phyloP scores from a whole-genome alignment of 371 early-diverging fungal genomes.

The Mucor piriformis region DNA sequence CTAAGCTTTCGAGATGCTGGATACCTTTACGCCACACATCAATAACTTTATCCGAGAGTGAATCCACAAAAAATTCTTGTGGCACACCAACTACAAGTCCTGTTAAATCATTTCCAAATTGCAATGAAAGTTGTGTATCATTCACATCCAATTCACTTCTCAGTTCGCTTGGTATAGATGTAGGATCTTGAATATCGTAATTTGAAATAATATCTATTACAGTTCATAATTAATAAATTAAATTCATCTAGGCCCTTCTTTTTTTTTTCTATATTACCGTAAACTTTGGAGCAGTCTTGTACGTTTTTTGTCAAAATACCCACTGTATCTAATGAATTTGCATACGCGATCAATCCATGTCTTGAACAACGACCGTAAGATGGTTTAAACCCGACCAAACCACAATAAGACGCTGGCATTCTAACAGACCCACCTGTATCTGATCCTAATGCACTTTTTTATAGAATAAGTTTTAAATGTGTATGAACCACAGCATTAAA shows the following conservation, averaged over 20 bases:
- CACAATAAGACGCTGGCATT: slow-evolving; percentile 93
- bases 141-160: slow-evolving; percentile 26
- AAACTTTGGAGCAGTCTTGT: slow-evolving; percentile 54
- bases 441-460: slow-evolving; percentile 86
- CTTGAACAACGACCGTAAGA: slow-evolving; percentile 88
- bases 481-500: too few relatives aligned
- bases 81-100: slow-evolving; percentile 79
- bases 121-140: slow-evolving; percentile 22
- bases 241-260: background rate
- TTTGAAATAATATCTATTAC: slow-evolving; percentile 56
- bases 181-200: slow-evolving; percentile 65
- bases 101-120: slow-evolving; percentile 44
- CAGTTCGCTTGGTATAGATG: slow-evolving; percentile 47
- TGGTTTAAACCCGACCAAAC: slow-evolving; percentile 93
- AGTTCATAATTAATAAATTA: background rate
- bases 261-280: slow-evolving; percentile 39
- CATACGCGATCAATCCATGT: slow-evolving; percentile 87
- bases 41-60: slow-evolving; percentile 57
- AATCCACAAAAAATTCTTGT: slow-evolving; percentile 77
- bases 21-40: slow-evolving; percentile 70
- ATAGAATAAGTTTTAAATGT: too few relatives aligned
- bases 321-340: slow-evolving; percentile 88
- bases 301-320: slow-evolving; percentile 77
- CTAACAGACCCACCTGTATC: slow-evolving; percentile 96
- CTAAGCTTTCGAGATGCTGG: slow-evolving; percentile 52